These are phyloP conservation scores for Thelonectria olida DNA, from an alignment of 2,329 filamentous ascomycete genomes.

Conservation along the genomic window DNA sequence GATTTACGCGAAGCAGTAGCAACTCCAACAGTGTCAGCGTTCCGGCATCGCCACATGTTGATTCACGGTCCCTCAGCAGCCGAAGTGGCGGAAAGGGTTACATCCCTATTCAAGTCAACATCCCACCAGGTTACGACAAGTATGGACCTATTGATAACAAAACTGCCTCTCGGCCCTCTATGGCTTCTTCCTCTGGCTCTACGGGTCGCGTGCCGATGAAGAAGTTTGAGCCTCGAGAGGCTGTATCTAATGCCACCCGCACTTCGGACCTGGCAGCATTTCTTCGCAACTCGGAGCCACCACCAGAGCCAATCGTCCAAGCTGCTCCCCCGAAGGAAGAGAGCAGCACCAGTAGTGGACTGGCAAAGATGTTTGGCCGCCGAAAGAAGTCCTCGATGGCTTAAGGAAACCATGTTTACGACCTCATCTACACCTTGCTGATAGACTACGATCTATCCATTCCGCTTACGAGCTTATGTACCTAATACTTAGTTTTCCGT, in stretches of 20 bases:
- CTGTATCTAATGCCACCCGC: constrained; percentile 56
- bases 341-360: constrained; percentile 50
- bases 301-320: constrained; percentile 49
- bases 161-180: constrained; percentile 28
- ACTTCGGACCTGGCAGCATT: constrained; percentile 80
- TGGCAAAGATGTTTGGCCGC: constrained; percentile 60
- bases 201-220: constrained; percentile 61
- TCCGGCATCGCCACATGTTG: constrained; percentile 37
- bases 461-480: constrained; percentile 40
- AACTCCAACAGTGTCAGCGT: constrained; percentile 37
- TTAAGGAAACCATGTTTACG: constrained; percentile 30
- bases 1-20: constrained; percentile 58
- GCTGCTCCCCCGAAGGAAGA: constrained; percentile 48
- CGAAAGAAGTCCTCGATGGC: constrained; percentile 56
- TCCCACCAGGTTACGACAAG: constrained; percentile 56
- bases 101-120: constrained; percentile 62
- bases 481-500: constrained; percentile 35
- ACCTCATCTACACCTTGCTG: constrained; percentile 26
- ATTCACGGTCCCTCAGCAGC: constrained; percentile 50
- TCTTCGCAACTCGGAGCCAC: constrained; percentile 73
- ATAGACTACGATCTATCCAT: constrained; percentile 34
- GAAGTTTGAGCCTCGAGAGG: constrained; percentile 66
- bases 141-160: constrained; percentile 45
- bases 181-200: constrained; percentile 37
- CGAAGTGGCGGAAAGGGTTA: constrained; percentile 53